A percentile compares a stretch with the other conserved stretches of the same genome.
phyloP scores from a whole-genome alignment of 176 grass and related monocot genomes.

The Oryza rufipogon region DNA sequence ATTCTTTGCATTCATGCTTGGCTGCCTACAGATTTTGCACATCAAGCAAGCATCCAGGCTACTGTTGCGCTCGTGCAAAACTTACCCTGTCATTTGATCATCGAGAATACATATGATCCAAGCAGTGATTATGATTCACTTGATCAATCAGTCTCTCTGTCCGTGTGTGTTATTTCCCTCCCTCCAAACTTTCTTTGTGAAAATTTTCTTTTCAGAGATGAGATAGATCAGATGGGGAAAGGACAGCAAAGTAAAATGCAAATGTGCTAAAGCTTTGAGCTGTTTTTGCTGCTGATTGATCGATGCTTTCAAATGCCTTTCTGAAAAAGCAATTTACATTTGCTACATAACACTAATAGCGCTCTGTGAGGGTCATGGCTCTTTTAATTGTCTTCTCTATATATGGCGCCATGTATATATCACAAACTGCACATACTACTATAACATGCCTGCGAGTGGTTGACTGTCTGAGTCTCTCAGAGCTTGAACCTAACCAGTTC shows the following conservation, averaged over 20 bases:
- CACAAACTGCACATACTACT: no score
- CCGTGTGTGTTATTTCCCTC: not conserved
- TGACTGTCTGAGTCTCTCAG: no score
- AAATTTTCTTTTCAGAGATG: not conserved
- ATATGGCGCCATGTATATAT: no score
- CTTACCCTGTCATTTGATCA: not conserved
- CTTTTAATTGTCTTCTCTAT: no score
- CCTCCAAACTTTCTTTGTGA: not conserved
- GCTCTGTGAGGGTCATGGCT: no score
- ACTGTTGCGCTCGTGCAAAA: not conserved
- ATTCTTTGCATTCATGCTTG: not conserved
- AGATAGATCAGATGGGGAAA: not conserved
- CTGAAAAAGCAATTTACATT: not conserved
- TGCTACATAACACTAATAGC: no score
- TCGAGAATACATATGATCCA: not conserved
- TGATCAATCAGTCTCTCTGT: not conserved
- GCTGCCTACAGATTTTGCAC: not conserved
- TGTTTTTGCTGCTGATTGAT: not conserved
- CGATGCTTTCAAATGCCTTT: not conserved
- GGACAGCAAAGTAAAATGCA: not conserved
- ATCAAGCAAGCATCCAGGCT: not conserved
- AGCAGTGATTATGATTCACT: conserved; percentile 25
- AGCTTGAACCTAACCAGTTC: no score
- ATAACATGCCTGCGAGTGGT: no score
- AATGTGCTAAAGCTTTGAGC: not conserved